Conservation (phyloP, 225 moss, liverwort and hornwort genomes). For the Bryum argenteum region DNA sequence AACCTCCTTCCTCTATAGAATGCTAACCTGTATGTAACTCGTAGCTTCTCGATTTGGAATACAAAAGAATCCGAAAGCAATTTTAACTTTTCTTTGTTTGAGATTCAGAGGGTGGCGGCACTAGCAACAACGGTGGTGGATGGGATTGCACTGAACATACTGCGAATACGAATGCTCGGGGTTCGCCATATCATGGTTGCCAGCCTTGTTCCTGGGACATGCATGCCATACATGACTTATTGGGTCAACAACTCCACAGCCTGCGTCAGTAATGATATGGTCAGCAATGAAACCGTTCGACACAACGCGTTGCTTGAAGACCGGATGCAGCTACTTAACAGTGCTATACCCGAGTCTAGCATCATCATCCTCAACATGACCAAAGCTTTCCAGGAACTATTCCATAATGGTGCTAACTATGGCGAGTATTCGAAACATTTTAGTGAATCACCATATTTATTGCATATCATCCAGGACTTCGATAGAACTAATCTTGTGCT, state of each 20-base stretch:
- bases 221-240: conserved; percentile 54
- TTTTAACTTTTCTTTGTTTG: conserved; percentile 8
- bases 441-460: not conserved
- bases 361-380: conserved; percentile 62
- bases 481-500: not conserved
- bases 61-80: not conserved
- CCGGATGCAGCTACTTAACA: conserved; percentile 44
- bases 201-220: conserved; percentile 42
- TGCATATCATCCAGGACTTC: not conserved
- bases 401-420: conserved; percentile 43
- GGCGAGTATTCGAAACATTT: conserved; percentile 30
- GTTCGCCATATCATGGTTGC: conserved; percentile 51
- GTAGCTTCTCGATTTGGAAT: not conserved
- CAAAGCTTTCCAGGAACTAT: conserved; percentile 52
- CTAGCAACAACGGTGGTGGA: conserved; percentile 44
- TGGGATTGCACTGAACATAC: conserved; percentile 43
- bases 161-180: conserved; percentile 53
- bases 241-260: conserved; percentile 55
- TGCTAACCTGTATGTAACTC: not conserved
- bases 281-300: conserved; percentile 44
- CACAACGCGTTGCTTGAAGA: conserved; percentile 43
- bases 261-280: conserved; percentile 40
- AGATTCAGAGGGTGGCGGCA: conserved; percentile 35
- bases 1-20: not conserved
- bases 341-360: conserved; percentile 26